Evolutionary conservation across 257 asterid genomes (phyloP).

Genomic region (Solanum lycopersicoides): DNA sequence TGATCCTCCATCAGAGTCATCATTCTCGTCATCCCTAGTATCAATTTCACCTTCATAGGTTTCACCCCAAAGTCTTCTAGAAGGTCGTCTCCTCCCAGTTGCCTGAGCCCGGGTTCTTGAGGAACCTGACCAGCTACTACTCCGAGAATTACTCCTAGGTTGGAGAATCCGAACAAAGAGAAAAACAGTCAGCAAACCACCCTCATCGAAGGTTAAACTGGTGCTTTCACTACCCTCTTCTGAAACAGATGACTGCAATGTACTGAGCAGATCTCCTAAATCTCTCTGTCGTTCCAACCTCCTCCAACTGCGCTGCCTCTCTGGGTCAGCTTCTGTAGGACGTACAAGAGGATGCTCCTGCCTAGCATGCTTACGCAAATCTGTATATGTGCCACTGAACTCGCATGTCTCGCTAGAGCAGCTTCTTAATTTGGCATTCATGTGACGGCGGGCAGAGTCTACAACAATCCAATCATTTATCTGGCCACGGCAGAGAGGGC

Average conservation of each 20-base stretch:
- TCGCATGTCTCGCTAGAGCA: constrained; percentile 81
- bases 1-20: constrained; percentile 19
- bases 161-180: constrained; percentile 56
- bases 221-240: constrained; percentile 54
- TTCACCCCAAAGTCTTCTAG: constrained; percentile 72
- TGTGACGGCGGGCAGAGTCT: constrained; percentile 56
- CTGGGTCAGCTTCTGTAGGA: constrained; percentile 76
- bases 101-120: constrained; percentile 40
- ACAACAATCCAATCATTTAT: constrained; percentile 65
- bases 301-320: constrained; percentile 77
- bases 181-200: constrained; percentile 58
- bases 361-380: constrained; percentile 78
- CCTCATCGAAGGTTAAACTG: constrained; percentile 45
- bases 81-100: constrained; percentile 35
- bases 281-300: constrained; percentile 79
- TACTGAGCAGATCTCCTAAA: constrained; percentile 62
- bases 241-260: constrained; percentile 61
- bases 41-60: constrained; percentile 36
- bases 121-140: constrained; percentile 36
- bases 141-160: constrained; percentile 36
- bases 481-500: constrained; percentile 81
- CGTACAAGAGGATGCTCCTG: constrained; percentile 60
- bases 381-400: constrained; percentile 61
- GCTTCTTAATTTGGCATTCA: constrained; percentile 70
- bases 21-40: constrained; percentile 30